Percentiles rank a stretch among this genome's conserved stretches.
Evolutionary conservation across 2,329 filamentous ascomycete genomes (phyloP).

Genomic region (Thielaviopsis euricoi): DNA sequence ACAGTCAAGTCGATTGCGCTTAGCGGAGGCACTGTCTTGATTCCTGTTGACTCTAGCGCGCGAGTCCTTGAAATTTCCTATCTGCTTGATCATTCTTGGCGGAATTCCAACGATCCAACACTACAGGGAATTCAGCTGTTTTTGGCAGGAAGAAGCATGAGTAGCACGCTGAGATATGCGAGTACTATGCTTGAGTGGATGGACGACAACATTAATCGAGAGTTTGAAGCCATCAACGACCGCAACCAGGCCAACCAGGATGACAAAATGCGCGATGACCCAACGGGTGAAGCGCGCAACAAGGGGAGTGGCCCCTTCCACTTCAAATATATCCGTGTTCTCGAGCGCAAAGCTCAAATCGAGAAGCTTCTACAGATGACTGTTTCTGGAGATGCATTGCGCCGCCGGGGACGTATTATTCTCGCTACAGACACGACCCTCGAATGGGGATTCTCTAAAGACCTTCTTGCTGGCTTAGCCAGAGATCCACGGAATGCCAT

Average conservation of each 20-base stretch:
- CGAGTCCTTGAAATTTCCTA: conserved; percentile 84
- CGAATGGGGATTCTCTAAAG: conserved; percentile 88
- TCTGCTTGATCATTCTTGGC: conserved; percentile 83
- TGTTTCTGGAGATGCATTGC: conserved; percentile 24
- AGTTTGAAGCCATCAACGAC: conserved; percentile 57
- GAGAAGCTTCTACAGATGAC: conserved; percentile 44
- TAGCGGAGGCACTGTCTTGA: conserved; percentile 77
- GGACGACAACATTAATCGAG: conserved; percentile 85
- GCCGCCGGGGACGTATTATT: conserved; percentile 50
- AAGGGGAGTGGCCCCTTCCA: conserved; percentile 64
- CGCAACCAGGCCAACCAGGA: conserved; percentile 32
- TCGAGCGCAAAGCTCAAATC: conserved; percentile 70
- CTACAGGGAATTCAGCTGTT: conserved; percentile 49
- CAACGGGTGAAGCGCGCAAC: conserved; percentile 15
- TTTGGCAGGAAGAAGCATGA: conserved; percentile 70
- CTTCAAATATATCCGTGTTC: conserved; percentile 66
- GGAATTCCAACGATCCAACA: conserved; percentile 41
- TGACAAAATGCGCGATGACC: conserved; percentile 21
- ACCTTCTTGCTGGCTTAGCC: conserved; percentile 58
- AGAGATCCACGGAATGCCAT: conserved; percentile 67
- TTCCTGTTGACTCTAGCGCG: conserved; percentile 91
- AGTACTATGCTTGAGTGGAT: conserved; percentile 98
- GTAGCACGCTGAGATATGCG: conserved; percentile 78
- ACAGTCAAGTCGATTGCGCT: conserved; percentile 65
- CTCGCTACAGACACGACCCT: conserved; percentile 79